A percentile compares a stretch with the other conserved stretches of the same genome.
Evolutionary conservation across 169 alveolate species (phyloP).

Genomic region (Ichthyophthirius multifiliis): DNA sequence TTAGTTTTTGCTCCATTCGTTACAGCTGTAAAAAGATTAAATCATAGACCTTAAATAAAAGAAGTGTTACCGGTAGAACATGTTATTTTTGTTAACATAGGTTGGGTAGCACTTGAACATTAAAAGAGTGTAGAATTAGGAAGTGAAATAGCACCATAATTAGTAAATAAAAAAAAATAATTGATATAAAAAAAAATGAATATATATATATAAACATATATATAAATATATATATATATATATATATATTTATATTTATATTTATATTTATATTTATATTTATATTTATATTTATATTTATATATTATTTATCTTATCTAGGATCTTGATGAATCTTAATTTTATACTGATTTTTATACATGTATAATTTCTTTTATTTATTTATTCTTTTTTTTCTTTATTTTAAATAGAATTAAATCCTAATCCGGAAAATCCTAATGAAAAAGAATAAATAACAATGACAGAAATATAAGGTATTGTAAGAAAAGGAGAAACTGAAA

Average conservation of each 20-base stretch:
- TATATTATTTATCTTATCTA: background rate
- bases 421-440: slow-evolving; percentile 20
- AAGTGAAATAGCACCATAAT: slow-evolving; percentile 8
- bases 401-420: slow-evolving; percentile 16
- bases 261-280: background rate
- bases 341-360: background rate
- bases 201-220: too few relatives aligned
- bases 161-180: background rate
- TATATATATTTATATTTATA: too few relatives aligned
- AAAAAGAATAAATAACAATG: slow-evolving; percentile 16
- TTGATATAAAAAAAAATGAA: too few relatives aligned
- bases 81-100: slow-evolving; percentile 32
- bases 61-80: background rate
- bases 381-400: background rate
- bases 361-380: too few relatives aligned
- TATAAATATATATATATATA: too few relatives aligned
- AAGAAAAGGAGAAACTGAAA: slow-evolving; percentile 36
- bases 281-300: background rate
- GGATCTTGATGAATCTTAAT: background rate
- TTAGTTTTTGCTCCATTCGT: slow-evolving; percentile 42
- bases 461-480: slow-evolving; percentile 31
- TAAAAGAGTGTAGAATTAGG: slow-evolving; percentile 23
- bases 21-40: slow-evolving; percentile 16
- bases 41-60: slow-evolving; percentile 15
- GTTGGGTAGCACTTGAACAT: slow-evolving; percentile 44